Conservation (phyloP, 1,284 basidiomycete species). For the Heterobasidion parviporum region DNA sequence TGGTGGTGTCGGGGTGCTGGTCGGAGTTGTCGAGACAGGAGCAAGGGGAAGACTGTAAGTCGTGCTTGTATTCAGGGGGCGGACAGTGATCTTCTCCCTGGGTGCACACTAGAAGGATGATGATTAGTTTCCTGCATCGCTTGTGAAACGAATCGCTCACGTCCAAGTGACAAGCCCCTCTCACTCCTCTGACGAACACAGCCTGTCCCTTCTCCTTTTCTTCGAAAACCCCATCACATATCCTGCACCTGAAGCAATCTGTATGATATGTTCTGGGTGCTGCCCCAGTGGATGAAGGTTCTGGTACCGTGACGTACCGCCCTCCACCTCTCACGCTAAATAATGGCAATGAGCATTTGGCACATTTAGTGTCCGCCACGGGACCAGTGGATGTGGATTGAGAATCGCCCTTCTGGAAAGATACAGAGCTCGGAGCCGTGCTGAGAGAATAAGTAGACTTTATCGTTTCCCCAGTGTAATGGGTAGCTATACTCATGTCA, state of each 20-base stretch:
- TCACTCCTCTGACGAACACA: conserved; percentile 54
- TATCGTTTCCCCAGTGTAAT: conserved; percentile 5
- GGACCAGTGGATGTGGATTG: conserved; percentile 15
- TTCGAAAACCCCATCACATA: conserved; percentile 57
- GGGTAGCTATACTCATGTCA: background rate
- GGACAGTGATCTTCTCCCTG: conserved; percentile 34
- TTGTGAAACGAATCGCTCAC: conserved; percentile 29
- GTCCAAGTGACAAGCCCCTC: conserved; percentile 65
- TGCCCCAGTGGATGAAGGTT: conserved; percentile 29
- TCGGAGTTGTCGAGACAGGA: conserved; percentile 9
- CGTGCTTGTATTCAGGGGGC: conserved; percentile 19
- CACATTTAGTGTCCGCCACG: conserved; percentile 29
- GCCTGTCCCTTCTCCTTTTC: conserved; percentile 54
- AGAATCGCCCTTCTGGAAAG: conserved; percentile 16
- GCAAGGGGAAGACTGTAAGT: conserved; percentile 14
- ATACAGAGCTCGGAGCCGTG: conserved; percentile 9
- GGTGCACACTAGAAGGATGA: conserved; percentile 48
- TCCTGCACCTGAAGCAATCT: conserved; percentile 62
- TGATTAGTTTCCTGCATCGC: background rate
- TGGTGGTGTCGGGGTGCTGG: background rate
- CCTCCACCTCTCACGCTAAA: conserved; percentile 47
- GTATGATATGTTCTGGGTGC: conserved; percentile 56
- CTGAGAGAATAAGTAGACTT: conserved; percentile 1
- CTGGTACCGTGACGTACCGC: conserved; percentile 62
- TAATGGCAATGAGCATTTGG: conserved; percentile 48